phyloP scores from a whole-genome alignment of 2,329 filamentous ascomycete species.

The Alternaria sp. region DNA sequence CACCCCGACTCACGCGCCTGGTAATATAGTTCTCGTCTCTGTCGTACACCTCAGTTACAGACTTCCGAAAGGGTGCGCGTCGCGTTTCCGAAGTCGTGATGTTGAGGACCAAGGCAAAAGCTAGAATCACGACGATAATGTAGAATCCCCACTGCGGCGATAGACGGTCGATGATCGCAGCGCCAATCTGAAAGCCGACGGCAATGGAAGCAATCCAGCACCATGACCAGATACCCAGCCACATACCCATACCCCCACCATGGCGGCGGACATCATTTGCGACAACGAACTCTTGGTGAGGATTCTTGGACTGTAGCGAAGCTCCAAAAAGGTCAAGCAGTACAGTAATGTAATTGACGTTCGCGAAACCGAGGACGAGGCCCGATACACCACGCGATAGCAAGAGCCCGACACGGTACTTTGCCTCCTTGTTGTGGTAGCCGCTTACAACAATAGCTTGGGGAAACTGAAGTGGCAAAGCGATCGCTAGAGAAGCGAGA shows the following conservation, averaged over 20 bases:
- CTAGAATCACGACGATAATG: conserved; percentile 71
- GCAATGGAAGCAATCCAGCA: conserved; percentile 75
- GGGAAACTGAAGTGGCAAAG: conserved; percentile 76
- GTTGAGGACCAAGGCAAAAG: conserved; percentile 70
- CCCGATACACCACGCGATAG: conserved; percentile 71
- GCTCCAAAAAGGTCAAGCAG: conserved; percentile 78
- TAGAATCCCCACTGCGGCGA: conserved; percentile 79
- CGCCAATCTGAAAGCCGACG: conserved; percentile 74
- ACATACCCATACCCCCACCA: conserved; percentile 79
- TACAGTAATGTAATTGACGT: conserved; percentile 76
- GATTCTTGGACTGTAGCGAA: conserved; percentile 73
- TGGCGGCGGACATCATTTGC: conserved; percentile 73
- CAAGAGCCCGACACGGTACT: conserved; percentile 67
- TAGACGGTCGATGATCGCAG: conserved; percentile 67
- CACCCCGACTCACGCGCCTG: conserved; percentile 69
- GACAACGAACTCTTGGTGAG: conserved; percentile 74
- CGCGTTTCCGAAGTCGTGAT: conserved; percentile 75
- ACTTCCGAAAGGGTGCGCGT: conserved; percentile 70
- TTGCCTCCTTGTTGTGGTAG: conserved; percentile 56
- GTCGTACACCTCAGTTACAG: conserved; percentile 65
- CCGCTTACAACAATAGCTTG: conserved; percentile 70
- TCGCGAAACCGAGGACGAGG: conserved; percentile 73
- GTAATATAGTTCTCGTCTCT: conserved; percentile 55
- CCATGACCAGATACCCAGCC: conserved; percentile 70
- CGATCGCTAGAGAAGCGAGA: conserved; percentile 69